Conservation (phyloP, 1,284 basidiomycete species). For the Apiotrichum gracile region DNA sequence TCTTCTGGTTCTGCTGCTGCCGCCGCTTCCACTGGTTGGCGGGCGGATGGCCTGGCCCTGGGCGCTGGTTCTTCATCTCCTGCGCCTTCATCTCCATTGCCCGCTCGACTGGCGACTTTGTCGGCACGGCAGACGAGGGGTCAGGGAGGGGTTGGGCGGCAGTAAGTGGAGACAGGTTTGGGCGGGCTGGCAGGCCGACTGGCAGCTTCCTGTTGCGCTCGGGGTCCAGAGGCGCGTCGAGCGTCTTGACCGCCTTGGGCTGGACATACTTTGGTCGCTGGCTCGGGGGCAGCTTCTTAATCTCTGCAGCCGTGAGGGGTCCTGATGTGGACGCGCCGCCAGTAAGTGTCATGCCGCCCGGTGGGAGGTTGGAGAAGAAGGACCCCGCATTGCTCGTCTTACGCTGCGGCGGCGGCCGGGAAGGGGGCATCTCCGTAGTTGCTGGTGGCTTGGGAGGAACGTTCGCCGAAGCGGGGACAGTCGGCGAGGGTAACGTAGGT, state of each 20-base stretch:
- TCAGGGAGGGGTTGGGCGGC: no score
- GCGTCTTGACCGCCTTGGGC: conserved; percentile 15
- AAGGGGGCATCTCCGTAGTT: background rate
- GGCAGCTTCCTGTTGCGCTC: background rate
- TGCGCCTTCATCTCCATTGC: no score
- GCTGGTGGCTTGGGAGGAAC: background rate
- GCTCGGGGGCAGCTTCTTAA: background rate
- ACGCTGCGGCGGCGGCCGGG: no score
- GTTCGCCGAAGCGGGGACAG: no score
- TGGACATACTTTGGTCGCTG: conserved; percentile 22
- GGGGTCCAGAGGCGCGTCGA: conserved; percentile 14
- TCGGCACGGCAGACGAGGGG: no score
- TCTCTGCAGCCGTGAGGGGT: background rate
- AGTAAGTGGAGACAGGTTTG: no score
- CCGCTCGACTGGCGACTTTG: no score
- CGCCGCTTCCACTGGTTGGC: no score
- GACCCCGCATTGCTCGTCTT: background rate
- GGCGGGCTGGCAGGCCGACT: no score
- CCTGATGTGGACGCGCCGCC: background rate
- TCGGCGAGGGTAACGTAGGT: no score
- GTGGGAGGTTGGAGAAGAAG: background rate
- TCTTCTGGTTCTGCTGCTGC: background rate
- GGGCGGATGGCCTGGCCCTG: background rate
- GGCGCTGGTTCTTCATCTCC: no score
- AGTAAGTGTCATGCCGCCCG: background rate